These are phyloP conservation scores for Nothophoma quercina DNA, from an alignment of 2,329 filamentous ascomycete genomes.

Conservation along the genomic window DNA sequence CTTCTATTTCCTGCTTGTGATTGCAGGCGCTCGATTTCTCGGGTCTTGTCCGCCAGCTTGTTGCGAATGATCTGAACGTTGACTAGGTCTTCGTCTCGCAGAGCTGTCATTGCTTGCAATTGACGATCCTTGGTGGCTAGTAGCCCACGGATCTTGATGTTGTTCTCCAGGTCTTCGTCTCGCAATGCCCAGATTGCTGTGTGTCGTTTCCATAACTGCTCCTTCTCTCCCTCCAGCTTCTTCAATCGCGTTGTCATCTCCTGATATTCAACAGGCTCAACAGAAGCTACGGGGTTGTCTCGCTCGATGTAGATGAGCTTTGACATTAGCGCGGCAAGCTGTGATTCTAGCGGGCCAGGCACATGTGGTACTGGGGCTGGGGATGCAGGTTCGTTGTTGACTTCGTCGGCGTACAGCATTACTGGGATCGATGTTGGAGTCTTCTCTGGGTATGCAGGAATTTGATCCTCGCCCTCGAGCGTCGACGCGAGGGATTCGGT, in stretches of 20 bases:
- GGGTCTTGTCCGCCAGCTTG: conserved; percentile 52
- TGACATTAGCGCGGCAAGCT: conserved; percentile 48
- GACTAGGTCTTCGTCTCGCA: conserved; percentile 53
- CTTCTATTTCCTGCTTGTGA: conserved; percentile 32
- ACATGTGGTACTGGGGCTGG: conserved; percentile 33
- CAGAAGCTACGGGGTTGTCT: conserved; percentile 42
- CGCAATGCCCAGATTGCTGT: conserved; percentile 52
- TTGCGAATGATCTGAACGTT: conserved; percentile 51
- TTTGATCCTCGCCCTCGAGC: conserved; percentile 40
- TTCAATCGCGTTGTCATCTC: conserved; percentile 41
- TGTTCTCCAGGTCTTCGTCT: conserved; percentile 54
- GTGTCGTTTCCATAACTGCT: conserved; percentile 45
- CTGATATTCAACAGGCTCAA: conserved; percentile 50
- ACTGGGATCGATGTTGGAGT: conserved; percentile 33
- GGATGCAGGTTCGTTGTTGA: conserved; percentile 28
- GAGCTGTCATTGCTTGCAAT: conserved; percentile 49
- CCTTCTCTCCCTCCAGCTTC: conserved; percentile 49
- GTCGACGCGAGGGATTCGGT: conserved; percentile 43
- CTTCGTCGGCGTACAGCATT: conserved; percentile 16
- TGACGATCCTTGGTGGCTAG: conserved; percentile 51
- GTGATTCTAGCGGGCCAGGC: conserved; percentile 47
- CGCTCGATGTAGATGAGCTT: conserved; percentile 48
- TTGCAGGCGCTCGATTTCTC: conserved; percentile 43
- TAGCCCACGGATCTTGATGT: conserved; percentile 52
- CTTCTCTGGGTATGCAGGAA: conserved; percentile 38